These are phyloP conservation scores for Amauroascus verrucosus DNA, from an alignment of 2,329 filamentous ascomycete genomes.

Conservation along the genomic window DNA sequence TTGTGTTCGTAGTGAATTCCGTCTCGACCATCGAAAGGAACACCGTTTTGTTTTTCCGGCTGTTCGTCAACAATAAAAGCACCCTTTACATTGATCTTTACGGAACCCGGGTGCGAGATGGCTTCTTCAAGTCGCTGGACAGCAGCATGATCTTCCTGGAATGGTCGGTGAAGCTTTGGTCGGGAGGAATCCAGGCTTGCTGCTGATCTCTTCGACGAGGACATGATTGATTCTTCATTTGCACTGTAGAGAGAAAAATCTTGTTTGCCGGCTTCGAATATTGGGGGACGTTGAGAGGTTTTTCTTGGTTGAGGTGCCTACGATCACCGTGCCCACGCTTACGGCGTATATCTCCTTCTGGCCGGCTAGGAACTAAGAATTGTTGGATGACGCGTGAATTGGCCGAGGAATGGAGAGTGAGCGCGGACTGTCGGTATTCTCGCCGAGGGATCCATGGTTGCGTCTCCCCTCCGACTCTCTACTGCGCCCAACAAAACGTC, in stretches of 20 bases:
- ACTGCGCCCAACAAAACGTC: too few relatives aligned
- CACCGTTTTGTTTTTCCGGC: constrained; percentile 36
- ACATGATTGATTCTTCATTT: constrained; percentile 22
- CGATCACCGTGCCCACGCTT: constrained; percentile 33
- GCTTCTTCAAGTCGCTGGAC: constrained; percentile 33
- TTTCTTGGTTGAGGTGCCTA: constrained; percentile 5
- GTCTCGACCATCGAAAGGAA: constrained; percentile 45
- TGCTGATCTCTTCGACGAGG: constrained; percentile 23
- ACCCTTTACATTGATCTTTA: constrained; percentile 92
- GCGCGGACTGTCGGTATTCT: background rate
- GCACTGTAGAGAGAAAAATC: background rate
- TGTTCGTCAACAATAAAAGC: constrained; percentile 92
- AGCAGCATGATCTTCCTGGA: constrained; percentile 20
- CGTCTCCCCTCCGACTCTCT: background rate
- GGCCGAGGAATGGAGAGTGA: constrained; percentile 5
- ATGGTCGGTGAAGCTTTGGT: constrained; percentile 17
- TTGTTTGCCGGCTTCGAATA: background rate
- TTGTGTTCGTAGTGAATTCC: constrained; percentile 64
- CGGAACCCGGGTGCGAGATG: constrained; percentile 53
- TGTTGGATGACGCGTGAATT: background rate
- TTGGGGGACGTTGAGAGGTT: constrained; percentile 6
- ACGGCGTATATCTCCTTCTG: constrained; percentile 40
- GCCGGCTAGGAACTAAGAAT: constrained; percentile 18
- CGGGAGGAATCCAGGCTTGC: constrained; percentile 17
- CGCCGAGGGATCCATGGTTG: constrained; percentile 10